Evolutionary conservation across 2,329 filamentous ascomycete species (phyloP).

Genomic region (Zymoseptoria ardabiliae): DNA sequence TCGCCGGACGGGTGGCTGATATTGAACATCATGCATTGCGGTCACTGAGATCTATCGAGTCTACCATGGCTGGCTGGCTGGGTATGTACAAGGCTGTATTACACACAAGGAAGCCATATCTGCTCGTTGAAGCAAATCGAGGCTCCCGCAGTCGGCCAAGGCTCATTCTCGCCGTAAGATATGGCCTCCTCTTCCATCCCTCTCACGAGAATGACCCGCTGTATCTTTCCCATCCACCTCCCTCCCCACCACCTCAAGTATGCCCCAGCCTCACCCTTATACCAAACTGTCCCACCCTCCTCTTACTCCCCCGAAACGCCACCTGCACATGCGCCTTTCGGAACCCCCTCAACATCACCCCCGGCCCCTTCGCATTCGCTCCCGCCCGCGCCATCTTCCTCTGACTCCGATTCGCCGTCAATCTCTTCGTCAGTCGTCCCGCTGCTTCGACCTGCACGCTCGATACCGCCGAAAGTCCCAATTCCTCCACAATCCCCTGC

Average conservation of each 20-base stretch:
- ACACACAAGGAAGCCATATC: no score
- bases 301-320: conserved; percentile 23
- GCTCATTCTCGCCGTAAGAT: no score
- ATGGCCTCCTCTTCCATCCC: no score
- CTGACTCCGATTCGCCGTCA: conserved; percentile 27
- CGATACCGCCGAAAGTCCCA: conserved; percentile 25
- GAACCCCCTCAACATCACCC: conserved; percentile 23
- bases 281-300: conserved; percentile 27
- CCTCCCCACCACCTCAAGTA: conserved; percentile 3
- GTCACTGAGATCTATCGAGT: no score
- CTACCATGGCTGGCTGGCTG: no score
- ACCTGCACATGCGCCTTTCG: conserved; percentile 22
- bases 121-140: no score
- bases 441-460: conserved; percentile 25
- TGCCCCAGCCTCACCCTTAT: conserved; percentile 25
- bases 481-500: conserved; percentile 17
- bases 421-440: conserved; percentile 28
- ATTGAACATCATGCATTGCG: no score
- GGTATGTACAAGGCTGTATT: no score
- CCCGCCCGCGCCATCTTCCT: conserved; percentile 26
- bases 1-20: no score
- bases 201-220: conserved; percentile 23
- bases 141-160: no score
- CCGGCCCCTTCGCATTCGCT: conserved; percentile 22
- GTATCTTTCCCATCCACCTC: background rate